A percentile compares a stretch with the other conserved stretches of the same genome.
These are phyloP conservation scores for Aphanomyces astaci DNA, from an alignment of 352 stramenopile genomes.

Conservation along the genomic window DNA sequence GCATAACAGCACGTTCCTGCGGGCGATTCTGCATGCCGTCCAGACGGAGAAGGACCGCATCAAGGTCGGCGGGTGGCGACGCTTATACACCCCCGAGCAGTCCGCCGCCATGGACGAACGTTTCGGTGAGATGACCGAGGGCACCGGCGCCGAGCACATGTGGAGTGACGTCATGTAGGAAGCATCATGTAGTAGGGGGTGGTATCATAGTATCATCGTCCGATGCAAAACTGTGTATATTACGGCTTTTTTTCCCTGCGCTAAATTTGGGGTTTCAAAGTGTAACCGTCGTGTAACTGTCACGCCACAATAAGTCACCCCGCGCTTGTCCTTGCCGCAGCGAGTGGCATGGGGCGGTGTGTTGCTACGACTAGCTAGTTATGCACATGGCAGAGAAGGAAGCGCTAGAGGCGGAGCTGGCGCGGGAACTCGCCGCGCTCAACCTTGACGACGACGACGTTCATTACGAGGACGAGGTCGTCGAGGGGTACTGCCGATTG, in stretches of 20 bases:
- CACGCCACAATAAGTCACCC: no score
- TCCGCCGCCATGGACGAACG: conserved; percentile 1
- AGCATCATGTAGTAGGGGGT: no score
- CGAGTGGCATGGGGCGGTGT: neutral
- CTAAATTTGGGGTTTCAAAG: no score
- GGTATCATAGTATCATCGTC: no score
- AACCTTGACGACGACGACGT: neutral
- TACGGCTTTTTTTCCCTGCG: no score
- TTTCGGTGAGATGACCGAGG: conserved; percentile 12
- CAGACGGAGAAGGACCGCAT: conserved; percentile 4
- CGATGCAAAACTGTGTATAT: no score
- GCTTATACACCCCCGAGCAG: conserved; percentile 11
- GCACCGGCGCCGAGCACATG: conserved; percentile 20
- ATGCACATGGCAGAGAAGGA: neutral
- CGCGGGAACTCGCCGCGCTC: neutral
- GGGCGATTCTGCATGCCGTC: neutral
- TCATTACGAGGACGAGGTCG: neutral
- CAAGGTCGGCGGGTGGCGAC: conserved; percentile 13
- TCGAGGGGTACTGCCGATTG: neutral
- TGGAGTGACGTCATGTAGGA: conserved; percentile 18
- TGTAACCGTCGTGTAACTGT: no score
- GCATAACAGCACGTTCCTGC: neutral
- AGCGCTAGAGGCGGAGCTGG: conserved; percentile 9
- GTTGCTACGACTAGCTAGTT: neutral
- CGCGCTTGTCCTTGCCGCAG: no score